Evolutionary conservation across 2,329 filamentous ascomycete species (phyloP).

Genomic region (Colletotrichum lupini): DNA sequence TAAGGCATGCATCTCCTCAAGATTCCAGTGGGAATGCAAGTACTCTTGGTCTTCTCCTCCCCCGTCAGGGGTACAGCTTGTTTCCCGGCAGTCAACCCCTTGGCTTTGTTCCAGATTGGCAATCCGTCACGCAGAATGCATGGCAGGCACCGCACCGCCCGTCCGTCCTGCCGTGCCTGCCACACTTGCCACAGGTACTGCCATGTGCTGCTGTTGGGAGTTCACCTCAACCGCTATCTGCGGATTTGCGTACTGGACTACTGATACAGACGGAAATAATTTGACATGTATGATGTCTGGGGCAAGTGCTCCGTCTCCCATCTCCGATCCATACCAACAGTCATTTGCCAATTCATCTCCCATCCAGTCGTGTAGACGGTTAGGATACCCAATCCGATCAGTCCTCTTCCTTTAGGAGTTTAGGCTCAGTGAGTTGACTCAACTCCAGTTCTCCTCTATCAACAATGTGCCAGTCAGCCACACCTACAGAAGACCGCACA

Average conservation of each 20-base stretch:
- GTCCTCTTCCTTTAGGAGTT: background rate
- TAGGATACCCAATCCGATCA: background rate
- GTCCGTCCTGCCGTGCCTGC: background rate
- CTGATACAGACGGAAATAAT: too few species aligned
- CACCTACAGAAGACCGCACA: too few species aligned
- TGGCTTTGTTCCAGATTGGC: conserved; percentile 29
- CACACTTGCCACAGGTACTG: too few species aligned
- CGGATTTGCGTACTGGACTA: too few species aligned
- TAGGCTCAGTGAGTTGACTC: background rate
- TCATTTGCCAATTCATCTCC: background rate
- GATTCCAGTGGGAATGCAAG: too few species aligned
- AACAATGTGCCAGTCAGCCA: too few species aligned
- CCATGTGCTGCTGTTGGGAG: background rate
- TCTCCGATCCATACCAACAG: background rate
- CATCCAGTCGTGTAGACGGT: background rate
- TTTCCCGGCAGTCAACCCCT: conserved; percentile 27
- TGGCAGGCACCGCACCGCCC: conserved; percentile 3
- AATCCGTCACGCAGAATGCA: conserved; percentile 26
- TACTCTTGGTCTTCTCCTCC: too few species aligned
- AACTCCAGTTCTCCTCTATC: background rate
- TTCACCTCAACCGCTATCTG: background rate
- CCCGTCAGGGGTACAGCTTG: conserved; percentile 21
- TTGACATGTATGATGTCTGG: background rate
- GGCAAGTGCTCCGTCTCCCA: background rate
- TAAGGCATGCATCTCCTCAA: too few species aligned